These are phyloP conservation scores for Macaranga tanarius DNA, from an alignment of 441 rosid species.

Conservation along the genomic window DNA sequence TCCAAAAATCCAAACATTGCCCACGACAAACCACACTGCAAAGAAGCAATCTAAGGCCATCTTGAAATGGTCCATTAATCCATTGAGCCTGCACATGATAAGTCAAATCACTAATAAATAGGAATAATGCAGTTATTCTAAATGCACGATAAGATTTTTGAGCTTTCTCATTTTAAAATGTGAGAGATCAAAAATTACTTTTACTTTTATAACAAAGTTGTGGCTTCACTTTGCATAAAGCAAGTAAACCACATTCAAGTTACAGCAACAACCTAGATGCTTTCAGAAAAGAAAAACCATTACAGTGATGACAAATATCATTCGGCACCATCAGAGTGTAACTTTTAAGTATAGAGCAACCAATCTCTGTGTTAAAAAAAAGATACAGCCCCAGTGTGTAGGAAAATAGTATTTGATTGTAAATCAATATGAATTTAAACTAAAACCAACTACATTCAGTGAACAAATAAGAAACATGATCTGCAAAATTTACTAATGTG, in stretches of 20 bases:
- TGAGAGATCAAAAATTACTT: neutral
- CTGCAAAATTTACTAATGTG: neutral
- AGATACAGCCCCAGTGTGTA: neutral
- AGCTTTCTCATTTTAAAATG: neutral
- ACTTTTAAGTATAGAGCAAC: neutral
- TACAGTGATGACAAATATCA: neutral
- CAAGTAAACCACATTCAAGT: neutral
- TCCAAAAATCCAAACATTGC: conserved; percentile 98
- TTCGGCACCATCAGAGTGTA: neutral
- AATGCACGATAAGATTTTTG: neutral
- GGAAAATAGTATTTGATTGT: neutral
- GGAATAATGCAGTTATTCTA: neutral
- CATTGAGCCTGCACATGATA: conserved; percentile 51
- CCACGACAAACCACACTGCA: conserved; percentile 98
- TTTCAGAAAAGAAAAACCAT: neutral
- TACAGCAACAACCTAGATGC: neutral
- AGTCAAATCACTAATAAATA: conserved; percentile 18
- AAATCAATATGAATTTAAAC: neutral
- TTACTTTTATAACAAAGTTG: neutral
- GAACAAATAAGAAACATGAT: neutral
- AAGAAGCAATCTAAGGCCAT: conserved; percentile 96
- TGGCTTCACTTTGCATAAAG: neutral
- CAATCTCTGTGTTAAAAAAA: neutral
- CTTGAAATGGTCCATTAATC: conserved; percentile 77
- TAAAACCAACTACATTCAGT: neutral